Conservation (phyloP, 768 basidiomycete species). For the Lactarius sp. region DNA sequence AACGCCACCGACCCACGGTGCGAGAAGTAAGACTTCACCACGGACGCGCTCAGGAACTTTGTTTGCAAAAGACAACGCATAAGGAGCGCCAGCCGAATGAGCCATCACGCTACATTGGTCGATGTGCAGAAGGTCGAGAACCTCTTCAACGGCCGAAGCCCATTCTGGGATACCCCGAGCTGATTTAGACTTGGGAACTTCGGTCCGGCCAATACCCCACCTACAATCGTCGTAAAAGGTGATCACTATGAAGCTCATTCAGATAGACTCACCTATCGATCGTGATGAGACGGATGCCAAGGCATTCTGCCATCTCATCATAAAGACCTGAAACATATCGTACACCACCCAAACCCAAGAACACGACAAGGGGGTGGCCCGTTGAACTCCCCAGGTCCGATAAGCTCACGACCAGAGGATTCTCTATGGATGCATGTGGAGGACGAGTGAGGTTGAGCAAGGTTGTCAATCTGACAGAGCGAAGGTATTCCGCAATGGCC, state of each 20-base stretch:
- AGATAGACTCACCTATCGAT: slow-evolving; percentile 68
- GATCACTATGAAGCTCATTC: neutral
- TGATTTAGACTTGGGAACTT: slow-evolving; percentile 55
- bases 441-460: slow-evolving; percentile 72
- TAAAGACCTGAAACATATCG: slow-evolving; percentile 93
- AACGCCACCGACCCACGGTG: slow-evolving; percentile 93
- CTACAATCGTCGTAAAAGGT: slow-evolving; percentile 37
- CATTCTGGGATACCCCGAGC: slow-evolving; percentile 84
- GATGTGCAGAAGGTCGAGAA: slow-evolving; percentile 76
- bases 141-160: slow-evolving; percentile 86
- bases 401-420: slow-evolving; percentile 80
- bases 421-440: slow-evolving; percentile 70
- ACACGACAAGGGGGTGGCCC: slow-evolving; percentile 88
- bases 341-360: slow-evolving; percentile 91
- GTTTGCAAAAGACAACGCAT: slow-evolving; percentile 84
- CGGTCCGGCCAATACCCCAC: slow-evolving; percentile 91
- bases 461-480: slow-evolving; percentile 80
- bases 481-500: slow-evolving; percentile 79
- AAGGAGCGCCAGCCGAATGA: slow-evolving; percentile 93
- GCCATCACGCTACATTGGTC: slow-evolving; percentile 85
- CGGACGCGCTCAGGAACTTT: slow-evolving; percentile 66
- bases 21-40: slow-evolving; percentile 83
- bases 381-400: slow-evolving; percentile 84
- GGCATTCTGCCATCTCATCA: slow-evolving; percentile 90
- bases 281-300: slow-evolving; percentile 85